A percentile compares a stretch with the other conserved stretches of the same genome.
Evolutionary conservation across 306 rosid species (phyloP).

Genomic region (Acacia confusa): DNA sequence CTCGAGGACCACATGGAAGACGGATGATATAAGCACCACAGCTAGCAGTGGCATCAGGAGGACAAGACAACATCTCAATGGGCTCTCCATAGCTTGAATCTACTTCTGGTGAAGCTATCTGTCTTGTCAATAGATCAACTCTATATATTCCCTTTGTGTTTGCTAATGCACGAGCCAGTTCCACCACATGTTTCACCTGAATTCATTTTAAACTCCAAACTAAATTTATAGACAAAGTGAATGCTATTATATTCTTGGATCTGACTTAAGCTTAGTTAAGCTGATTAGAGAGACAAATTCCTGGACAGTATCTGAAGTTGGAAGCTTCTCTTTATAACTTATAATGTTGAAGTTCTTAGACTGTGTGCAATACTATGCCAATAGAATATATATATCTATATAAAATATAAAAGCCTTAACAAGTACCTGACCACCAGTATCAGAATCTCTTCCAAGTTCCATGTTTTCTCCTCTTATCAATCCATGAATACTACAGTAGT

Average conservation of each 20-base stretch:
- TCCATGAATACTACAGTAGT: constrained; percentile 63
- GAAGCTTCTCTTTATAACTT: background rate
- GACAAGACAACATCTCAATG: constrained; percentile 70
- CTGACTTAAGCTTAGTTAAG: background rate
- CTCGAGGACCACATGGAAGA: constrained; percentile 70
- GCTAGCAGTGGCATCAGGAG: constrained; percentile 63
- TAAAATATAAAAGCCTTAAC: background rate
- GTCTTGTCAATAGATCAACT: constrained; percentile 79
- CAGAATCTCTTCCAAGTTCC: constrained; percentile 91
- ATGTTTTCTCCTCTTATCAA: constrained; percentile 82
- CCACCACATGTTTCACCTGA: constrained; percentile 80
- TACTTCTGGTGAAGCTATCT: constrained; percentile 64
- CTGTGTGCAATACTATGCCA: background rate
- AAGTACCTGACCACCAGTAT: constrained; percentile 82
- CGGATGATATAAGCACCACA: constrained; percentile 81
- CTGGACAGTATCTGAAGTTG: background rate
- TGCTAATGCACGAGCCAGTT: constrained; percentile 78
- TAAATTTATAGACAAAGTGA: background rate
- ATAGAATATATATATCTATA: too few relatives aligned
- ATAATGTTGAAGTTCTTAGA: background rate
- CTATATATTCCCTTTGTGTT: constrained; percentile 73
- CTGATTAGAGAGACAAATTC: background rate
- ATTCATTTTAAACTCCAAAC: background rate
- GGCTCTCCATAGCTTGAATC: constrained; percentile 80
- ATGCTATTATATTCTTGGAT: constrained; percentile 25